Conservation (phyloP, 352 stramenopile genomes). For the Globisporangium barbulae region DNA sequence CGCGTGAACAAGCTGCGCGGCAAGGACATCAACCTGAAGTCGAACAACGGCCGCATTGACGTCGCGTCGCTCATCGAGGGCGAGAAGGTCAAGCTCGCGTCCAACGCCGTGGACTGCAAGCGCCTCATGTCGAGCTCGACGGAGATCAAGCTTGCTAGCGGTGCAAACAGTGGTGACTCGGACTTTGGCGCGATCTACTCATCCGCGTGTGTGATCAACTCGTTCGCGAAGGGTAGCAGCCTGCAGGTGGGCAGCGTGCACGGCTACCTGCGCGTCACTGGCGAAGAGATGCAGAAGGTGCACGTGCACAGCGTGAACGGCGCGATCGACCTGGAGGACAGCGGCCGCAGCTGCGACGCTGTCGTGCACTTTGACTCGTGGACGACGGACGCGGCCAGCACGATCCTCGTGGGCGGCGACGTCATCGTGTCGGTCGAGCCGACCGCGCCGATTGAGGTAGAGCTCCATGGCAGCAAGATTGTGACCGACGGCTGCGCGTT, state of each 20-base stretch:
- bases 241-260: slow-evolving; percentile 66
- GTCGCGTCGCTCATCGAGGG: slow-evolving; percentile 54
- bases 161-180: slow-evolving; percentile 16
- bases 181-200: slow-evolving; percentile 78
- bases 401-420: slow-evolving; percentile 63
- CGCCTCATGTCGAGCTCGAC: slow-evolving; percentile 51
- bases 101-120: slow-evolving; percentile 50
- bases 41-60: slow-evolving; percentile 50
- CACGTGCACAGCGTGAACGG: slow-evolving; percentile 67
- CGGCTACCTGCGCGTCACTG: slow-evolving; percentile 56
- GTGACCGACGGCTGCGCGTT: slow-evolving; percentile 46
- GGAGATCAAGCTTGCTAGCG: slow-evolving; percentile 57
- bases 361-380: slow-evolving; percentile 74
- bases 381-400: slow-evolving; percentile 40
- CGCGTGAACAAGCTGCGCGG: slow-evolving; percentile 62
- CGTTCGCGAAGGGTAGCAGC: slow-evolving; percentile 26
- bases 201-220: slow-evolving; percentile 43
- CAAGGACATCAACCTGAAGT: slow-evolving; percentile 52
- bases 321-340: slow-evolving; percentile 67
- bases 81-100: slow-evolving; percentile 45
- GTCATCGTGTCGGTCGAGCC: slow-evolving; percentile 66
- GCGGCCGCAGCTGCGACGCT: slow-evolving; percentile 44
- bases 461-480: slow-evolving; percentile 61
- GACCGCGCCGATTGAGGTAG: slow-evolving; percentile 46
- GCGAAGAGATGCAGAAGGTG: slow-evolving; percentile 43